Conservation (phyloP, 2,329 filamentous ascomycete genomes). For the Alternaria postmessia region DNA sequence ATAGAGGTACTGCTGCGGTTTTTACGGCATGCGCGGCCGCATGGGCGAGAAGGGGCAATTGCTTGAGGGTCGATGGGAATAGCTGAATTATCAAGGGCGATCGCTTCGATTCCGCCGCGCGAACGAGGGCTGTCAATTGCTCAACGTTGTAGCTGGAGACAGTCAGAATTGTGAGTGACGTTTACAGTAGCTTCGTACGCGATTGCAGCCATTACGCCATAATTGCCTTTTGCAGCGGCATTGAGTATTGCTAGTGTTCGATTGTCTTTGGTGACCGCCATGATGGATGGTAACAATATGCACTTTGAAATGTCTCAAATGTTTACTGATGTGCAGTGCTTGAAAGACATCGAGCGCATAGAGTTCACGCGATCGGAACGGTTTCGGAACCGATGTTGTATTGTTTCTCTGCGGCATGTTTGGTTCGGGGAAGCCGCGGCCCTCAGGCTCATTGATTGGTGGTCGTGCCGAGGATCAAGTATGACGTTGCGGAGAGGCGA, state of each 20-base stretch:
- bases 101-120: constrained; percentile 44
- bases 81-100: constrained; percentile 49
- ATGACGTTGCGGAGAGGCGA: neutral
- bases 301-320: neutral
- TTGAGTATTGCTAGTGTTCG: constrained; percentile 60
- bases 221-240: constrained; percentile 63
- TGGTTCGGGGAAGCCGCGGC: constrained; percentile 7
- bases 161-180: constrained; percentile 3
- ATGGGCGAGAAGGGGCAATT: constrained; percentile 62
- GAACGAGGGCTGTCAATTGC: constrained; percentile 45
- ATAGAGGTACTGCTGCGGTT: constrained; percentile 53
- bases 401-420: neutral
- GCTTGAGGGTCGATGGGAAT: constrained; percentile 71
- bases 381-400: neutral
- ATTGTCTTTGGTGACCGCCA: constrained; percentile 33
- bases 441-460: constrained; percentile 12
- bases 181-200: constrained; percentile 29
- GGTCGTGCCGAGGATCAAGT: constrained; percentile 13
- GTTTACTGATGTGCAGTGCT: neutral
- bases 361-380: constrained; percentile 7
- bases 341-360: neutral
- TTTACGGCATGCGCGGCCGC: constrained; percentile 54
- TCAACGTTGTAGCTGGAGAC: constrained; percentile 45
- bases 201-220: constrained; percentile 63
- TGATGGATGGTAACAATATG: constrained; percentile 4